These are phyloP conservation scores for Collybiopsis luxurians DNA, from an alignment of 768 basidiomycete species.

Conservation along the genomic window DNA sequence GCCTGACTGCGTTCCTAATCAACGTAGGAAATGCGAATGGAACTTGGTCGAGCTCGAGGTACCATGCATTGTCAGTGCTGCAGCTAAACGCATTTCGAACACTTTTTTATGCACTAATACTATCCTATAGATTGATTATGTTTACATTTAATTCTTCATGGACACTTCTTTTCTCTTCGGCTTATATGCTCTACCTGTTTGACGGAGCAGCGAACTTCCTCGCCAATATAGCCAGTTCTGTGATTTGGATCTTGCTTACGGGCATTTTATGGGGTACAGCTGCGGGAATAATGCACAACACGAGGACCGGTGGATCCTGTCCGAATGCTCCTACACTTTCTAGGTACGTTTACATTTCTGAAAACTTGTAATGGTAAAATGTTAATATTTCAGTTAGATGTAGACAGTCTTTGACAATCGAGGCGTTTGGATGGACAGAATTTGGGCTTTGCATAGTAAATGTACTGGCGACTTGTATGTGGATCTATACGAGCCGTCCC, in stretches of 20 bases:
- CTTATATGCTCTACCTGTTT: slow-evolving; percentile 71
- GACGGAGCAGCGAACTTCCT: slow-evolving; percentile 64
- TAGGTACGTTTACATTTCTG: slow-evolving; percentile 30
- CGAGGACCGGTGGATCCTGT: slow-evolving; percentile 61
- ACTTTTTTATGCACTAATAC: not conserved
- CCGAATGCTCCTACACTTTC: slow-evolving; percentile 50
- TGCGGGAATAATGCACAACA: slow-evolving; percentile 63
- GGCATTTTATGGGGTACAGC: slow-evolving; percentile 67
- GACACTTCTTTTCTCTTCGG: slow-evolving; percentile 70
- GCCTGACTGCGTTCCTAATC: slow-evolving; percentile 72
- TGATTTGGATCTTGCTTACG: slow-evolving; percentile 69
- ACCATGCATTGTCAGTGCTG: slow-evolving; percentile 58
- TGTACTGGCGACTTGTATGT: slow-evolving; percentile 50
- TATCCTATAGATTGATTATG: slow-evolving; percentile 44
- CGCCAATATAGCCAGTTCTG: slow-evolving; percentile 76
- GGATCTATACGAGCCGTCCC: slow-evolving; percentile 36
- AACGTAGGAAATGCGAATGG: slow-evolving; percentile 60
- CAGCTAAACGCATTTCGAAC: not conserved
- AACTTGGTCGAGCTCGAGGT: slow-evolving; percentile 59
- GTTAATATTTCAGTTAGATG: too few species aligned
- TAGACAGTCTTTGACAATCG: slow-evolving; percentile 69
- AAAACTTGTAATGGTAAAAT: too few species aligned
- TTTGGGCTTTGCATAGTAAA: slow-evolving; percentile 60
- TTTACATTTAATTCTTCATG: slow-evolving; percentile 67
- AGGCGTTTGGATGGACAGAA: slow-evolving; percentile 76